Evolutionary conservation across 2,329 filamentous ascomycete genomes (phyloP).

Genomic region (Fusarium veterinarium): DNA sequence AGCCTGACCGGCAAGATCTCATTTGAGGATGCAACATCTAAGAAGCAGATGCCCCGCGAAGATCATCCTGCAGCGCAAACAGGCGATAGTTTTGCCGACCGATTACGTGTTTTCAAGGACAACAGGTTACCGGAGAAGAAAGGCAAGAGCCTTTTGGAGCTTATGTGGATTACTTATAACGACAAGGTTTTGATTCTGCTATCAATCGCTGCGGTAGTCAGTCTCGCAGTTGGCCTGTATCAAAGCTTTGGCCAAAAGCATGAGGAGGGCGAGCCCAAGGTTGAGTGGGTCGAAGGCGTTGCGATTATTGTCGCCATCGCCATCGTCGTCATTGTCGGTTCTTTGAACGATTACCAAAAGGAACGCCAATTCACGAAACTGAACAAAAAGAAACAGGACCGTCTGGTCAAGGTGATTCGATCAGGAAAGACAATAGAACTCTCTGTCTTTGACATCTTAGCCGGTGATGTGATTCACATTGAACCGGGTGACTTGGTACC

Average conservation of each 20-base stretch:
- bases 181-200: slow-evolving; percentile 83
- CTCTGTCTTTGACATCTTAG: slow-evolving; percentile 75
- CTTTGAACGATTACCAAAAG: slow-evolving; percentile 83
- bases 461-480: slow-evolving; percentile 77
- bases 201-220: slow-evolving; percentile 76
- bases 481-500: slow-evolving; percentile 81
- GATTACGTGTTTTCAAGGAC: slow-evolving; percentile 77
- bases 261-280: slow-evolving; percentile 60
- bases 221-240: slow-evolving; percentile 79
- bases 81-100: slow-evolving; percentile 63
- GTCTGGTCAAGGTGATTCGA: slow-evolving; percentile 76
- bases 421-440: slow-evolving; percentile 77
- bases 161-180: slow-evolving; percentile 87
- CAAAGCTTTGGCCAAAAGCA: slow-evolving; percentile 75
- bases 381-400: slow-evolving; percentile 83
- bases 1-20: slow-evolving; percentile 72
- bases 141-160: slow-evolving; percentile 75
- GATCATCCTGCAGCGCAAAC: slow-evolving; percentile 15
- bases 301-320: slow-evolving; percentile 84
- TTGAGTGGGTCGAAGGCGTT: slow-evolving; percentile 86
- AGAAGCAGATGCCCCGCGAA: slow-evolving; percentile 47
- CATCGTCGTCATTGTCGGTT: slow-evolving; percentile 81
- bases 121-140: slow-evolving; percentile 81
- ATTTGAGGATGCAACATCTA: slow-evolving; percentile 75
- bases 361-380: slow-evolving; percentile 82